phyloP scores from a whole-genome alignment of 495 filamentous ascomycete genomes.

The Lasiosphaeria miniovina region DNA sequence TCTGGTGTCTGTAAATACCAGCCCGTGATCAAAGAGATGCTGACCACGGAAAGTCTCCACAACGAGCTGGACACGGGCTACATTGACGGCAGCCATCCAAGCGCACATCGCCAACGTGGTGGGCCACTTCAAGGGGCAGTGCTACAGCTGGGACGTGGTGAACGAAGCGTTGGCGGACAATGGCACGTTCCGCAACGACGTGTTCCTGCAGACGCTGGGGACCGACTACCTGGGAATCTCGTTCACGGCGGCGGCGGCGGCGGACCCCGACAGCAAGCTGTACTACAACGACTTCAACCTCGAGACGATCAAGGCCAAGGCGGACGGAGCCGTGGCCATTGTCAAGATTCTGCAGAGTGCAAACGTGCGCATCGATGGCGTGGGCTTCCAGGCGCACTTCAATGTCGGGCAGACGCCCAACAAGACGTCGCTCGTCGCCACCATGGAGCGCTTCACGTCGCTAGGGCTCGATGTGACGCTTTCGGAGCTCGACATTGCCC shows the following conservation, averaged over 20 bases:
- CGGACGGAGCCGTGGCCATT: slow-evolving; percentile 48
- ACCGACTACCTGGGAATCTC: slow-evolving; percentile 43
- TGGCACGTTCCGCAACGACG: slow-evolving; percentile 34
- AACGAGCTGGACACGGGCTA: slow-evolving; percentile 55
- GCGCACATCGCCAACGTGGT: slow-evolving; percentile 50
- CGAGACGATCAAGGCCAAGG: slow-evolving; percentile 43
- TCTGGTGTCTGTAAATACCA: no score
- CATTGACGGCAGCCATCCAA: slow-evolving; percentile 41
- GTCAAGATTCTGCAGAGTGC: slow-evolving; percentile 52
- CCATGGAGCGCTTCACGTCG: slow-evolving; percentile 38
- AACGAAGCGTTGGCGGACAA: slow-evolving; percentile 52
- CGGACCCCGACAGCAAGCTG: slow-evolving; percentile 59
- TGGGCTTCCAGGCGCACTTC: slow-evolving; percentile 60
- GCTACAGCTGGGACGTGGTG: slow-evolving; percentile 51
- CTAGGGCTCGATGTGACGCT: slow-evolving; percentile 52
- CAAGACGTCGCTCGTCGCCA: slow-evolving; percentile 29
- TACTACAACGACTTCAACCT: slow-evolving; percentile 73
- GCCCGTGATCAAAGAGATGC: background rate
- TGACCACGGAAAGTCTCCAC: slow-evolving; percentile 27
- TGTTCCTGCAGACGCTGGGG: slow-evolving; percentile 41
- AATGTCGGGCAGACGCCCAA: slow-evolving; percentile 44
- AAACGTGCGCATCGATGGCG: slow-evolving; percentile 57
- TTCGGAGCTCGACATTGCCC: slow-evolving; percentile 58
- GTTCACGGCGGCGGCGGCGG: slow-evolving; percentile 48
- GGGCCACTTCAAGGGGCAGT: slow-evolving; percentile 45